These are phyloP conservation scores for Umbilicaria muhlenbergii DNA, from an alignment of 495 filamentous ascomycete species.

Conservation along the genomic window DNA sequence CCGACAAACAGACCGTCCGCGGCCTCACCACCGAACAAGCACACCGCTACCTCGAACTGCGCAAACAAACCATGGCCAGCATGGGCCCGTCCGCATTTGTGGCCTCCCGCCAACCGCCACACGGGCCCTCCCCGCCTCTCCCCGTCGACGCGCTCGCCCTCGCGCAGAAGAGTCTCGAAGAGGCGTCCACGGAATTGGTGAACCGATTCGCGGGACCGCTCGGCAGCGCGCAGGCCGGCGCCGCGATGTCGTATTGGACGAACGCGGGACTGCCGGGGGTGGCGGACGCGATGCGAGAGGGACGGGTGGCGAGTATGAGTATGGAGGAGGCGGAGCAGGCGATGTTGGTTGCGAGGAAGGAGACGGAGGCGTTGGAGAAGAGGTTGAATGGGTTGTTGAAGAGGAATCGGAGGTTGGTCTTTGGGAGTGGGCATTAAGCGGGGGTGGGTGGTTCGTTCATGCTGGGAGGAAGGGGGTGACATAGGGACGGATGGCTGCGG, in stretches of 20 bases:
- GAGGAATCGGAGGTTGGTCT: conserved; percentile 20
- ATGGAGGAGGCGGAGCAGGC: conserved; percentile 47
- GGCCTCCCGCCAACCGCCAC: neutral
- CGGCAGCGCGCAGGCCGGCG: neutral
- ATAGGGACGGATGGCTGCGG: no score
- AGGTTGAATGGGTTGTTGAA: conserved; percentile 32
- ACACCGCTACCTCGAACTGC: conserved; percentile 57
- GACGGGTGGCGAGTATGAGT: conserved; percentile 32
- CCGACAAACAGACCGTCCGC: conserved; percentile 61
- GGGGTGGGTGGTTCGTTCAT: neutral
- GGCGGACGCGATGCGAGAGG: conserved; percentile 4
- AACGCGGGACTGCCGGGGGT: conserved; percentile 24
- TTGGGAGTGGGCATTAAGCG: conserved; percentile 2
- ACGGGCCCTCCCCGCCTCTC: neutral
- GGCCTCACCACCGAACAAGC: conserved; percentile 66
- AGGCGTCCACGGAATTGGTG: neutral
- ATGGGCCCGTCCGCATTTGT: neutral
- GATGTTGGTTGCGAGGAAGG: conserved; percentile 40
- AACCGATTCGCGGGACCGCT: neutral
- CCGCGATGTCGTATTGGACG: neutral
- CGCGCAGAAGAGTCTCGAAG: neutral
- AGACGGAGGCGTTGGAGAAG: conserved; percentile 56
- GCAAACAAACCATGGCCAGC: conserved; percentile 27
- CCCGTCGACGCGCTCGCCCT: neutral
- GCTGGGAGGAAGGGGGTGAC: no score